phyloP scores from a whole-genome alignment of 495 filamentous ascomycete species.

The Penicillium diatomitis region DNA sequence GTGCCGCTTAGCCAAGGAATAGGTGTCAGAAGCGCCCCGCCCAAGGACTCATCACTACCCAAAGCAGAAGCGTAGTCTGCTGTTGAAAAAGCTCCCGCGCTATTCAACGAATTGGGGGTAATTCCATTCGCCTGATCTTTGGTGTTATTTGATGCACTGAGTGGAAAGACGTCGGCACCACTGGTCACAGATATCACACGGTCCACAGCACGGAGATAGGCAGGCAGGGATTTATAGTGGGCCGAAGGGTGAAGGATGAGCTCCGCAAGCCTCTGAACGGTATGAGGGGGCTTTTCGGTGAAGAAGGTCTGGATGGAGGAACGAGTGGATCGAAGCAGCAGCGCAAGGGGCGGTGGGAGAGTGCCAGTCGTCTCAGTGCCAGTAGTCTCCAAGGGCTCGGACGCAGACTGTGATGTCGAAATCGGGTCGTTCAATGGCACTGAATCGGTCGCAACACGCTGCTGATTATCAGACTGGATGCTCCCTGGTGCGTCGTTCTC shows the following conservation, averaged over 20 bases:
- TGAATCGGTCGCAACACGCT: conserved; percentile 15
- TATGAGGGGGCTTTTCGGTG: conserved; percentile 71
- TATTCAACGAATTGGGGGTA: conserved; percentile 20
- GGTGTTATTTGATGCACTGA: conserved; percentile 50
- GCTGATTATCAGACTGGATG: conserved; percentile 21
- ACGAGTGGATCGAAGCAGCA: conserved; percentile 57
- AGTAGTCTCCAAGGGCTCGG: conserved; percentile 25
- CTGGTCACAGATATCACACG: conserved; percentile 90
- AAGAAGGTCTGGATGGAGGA: conserved; percentile 62
- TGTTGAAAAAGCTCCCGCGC: conserved; percentile 14
- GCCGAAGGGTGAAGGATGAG: conserved; percentile 67
- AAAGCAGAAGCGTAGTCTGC: conserved; percentile 32
- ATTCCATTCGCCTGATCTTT: conserved; percentile 40
- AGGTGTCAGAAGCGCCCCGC: conserved; percentile 84
- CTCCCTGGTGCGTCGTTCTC: conserved; percentile 41
- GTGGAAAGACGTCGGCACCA: conserved; percentile 67
- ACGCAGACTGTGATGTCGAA: conserved; percentile 29
- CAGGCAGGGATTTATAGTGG: conserved; percentile 71
- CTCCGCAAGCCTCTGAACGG: conserved; percentile 85
- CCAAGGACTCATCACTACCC: conserved; percentile 80
- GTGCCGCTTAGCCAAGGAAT: conserved; percentile 72
- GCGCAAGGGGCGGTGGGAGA: conserved; percentile 55
- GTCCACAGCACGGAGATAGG: conserved; percentile 85
- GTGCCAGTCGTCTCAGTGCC: conserved; percentile 24
- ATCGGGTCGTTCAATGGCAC: conserved; percentile 38